A percentile compares a stretch with the other conserved stretches of the same genome.
Conservation (phyloP, 306 rosid species). For the Parietaria judaica region DNA sequence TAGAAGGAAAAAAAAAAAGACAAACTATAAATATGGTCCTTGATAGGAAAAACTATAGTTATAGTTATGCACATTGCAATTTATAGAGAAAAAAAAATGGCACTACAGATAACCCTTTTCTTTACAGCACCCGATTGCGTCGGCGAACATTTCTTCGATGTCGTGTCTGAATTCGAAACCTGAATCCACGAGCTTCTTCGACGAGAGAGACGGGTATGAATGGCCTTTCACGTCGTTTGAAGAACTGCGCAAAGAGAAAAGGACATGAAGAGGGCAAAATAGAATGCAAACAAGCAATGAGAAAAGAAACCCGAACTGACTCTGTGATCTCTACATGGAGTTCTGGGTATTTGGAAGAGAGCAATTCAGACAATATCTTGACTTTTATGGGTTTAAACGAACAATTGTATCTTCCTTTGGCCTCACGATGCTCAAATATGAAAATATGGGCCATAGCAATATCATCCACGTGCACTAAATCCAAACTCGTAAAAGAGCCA, state of each 20-base stretch:
- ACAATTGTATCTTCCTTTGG: slow-evolving; percentile 55
- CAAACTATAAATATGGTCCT: no score
- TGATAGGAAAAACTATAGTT: no score
- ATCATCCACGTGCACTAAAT: slow-evolving; percentile 58
- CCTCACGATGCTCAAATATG: slow-evolving; percentile 46
- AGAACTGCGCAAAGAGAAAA: neutral
- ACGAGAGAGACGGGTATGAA: slow-evolving; percentile 13
- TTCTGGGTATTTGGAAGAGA: slow-evolving; percentile 40
- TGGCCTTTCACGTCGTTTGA: neutral
- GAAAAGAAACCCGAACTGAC: slow-evolving; percentile 28
- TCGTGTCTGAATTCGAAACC: slow-evolving; percentile 43
- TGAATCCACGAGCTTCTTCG: slow-evolving; percentile 44
- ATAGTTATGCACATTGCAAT: no score
- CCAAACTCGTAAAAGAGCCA: neutral
- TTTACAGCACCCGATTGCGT: slow-evolving; percentile 38
- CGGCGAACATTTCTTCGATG: slow-evolving; percentile 35
- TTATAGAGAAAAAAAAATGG: no score
- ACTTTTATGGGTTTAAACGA: slow-evolving; percentile 28
- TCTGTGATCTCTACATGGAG: slow-evolving; percentile 30
- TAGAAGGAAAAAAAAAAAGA: no score
- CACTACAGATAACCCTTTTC: slow-evolving; percentile 34
- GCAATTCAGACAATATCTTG: slow-evolving; percentile 20
- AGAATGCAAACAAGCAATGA: neutral
- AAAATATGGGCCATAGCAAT: slow-evolving; percentile 48
- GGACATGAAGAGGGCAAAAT: neutral